Evolutionary conservation across 1,284 basidiomycete genomes (phyloP), one percentile per base, ranked within the genome.

Genomic region (Ceratobasidium sp.): DNA sequence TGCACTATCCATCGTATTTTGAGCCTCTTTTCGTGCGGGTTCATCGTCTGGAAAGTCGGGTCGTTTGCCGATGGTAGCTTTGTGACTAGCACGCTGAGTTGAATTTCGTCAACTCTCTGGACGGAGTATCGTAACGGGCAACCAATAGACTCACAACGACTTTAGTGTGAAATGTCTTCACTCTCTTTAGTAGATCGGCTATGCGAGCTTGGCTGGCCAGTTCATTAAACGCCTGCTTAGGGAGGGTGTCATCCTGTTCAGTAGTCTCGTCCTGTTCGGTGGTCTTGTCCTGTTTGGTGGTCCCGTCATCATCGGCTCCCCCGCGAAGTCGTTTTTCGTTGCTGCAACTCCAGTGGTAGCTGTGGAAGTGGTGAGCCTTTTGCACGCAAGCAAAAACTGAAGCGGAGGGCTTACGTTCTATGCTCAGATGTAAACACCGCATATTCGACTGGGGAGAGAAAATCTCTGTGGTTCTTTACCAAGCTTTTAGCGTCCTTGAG

Each of bases 321-420:
- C 2, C 20, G 23, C 26, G 23, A 7, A 12, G 23, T 26, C 23
- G 55, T 2, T 28, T 20, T 23, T 56, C 55, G 55, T 56, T 23
- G 55, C n/a, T 15, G 28, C 67, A 70, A 28, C 20, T 44, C 67
- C 49, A 70, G 20, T 70, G 51, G 26, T 70, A 70, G 7, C 67
- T 70, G 13, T 23, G 1, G 33, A 15, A 20, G n/a, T 18, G 28
- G 40, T 46, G 44, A 56, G 26, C 18, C 18, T 20, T n/a, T n/a
- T n/a, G 26, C 18, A 10, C 10, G 49, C 10, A 20, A 20, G 49
- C 44, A 46, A 46, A 13, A 46, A 13, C 26, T 7, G 55, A 46
- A 46, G 13, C 44, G 23, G 2, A 56, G n/a, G n/a, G 23, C 64
- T 49, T 49, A 67, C 64, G 42, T 44, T 39, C 64, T 39, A 26